Percentiles rank a stretch among this genome's conserved stretches.
Evolutionary conservation across 169 alveolate genomes (phyloP).

Genomic region (Plasmodium inui): DNA sequence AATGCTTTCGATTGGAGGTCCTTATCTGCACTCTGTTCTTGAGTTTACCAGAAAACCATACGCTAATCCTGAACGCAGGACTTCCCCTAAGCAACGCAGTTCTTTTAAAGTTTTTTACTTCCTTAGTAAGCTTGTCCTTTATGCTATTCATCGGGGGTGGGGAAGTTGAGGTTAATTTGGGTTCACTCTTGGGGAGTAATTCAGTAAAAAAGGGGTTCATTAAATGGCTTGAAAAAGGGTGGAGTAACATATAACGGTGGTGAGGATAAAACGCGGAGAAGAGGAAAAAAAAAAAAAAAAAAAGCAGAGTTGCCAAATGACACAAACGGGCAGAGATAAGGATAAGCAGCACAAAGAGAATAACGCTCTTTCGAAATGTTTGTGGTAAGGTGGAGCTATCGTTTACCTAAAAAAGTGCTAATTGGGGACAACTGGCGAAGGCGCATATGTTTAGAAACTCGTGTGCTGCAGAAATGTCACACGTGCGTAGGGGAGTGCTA

Average conservation of each 20-base stretch:
- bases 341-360: not conserved
- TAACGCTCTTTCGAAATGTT: not conserved
- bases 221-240: not conserved
- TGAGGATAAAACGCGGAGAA: not conserved
- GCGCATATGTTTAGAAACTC: not conserved
- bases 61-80: conserved; percentile 71
- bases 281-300: not conserved
- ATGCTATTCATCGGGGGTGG: conserved; percentile 24
- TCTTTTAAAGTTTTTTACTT: conserved; percentile 64
- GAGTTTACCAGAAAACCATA: conserved; percentile 70
- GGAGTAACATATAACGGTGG: not conserved
- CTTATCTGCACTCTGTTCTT: not conserved
- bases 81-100: conserved; percentile 71
- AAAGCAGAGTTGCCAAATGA: not conserved
- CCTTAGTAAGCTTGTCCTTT: conserved; percentile 41
- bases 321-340: not conserved
- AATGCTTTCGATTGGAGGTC: not conserved
- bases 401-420: not conserved
- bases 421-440: not conserved
- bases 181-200: not conserved
- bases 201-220: not conserved
- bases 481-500: not conserved
- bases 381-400: not conserved
- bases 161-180: not conserved
- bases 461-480: not conserved